Evolutionary conservation across 306 rosid genomes (phyloP), one percentile per base, ranked within the genome.

Genomic region (Arachis hypogaea): DNA sequence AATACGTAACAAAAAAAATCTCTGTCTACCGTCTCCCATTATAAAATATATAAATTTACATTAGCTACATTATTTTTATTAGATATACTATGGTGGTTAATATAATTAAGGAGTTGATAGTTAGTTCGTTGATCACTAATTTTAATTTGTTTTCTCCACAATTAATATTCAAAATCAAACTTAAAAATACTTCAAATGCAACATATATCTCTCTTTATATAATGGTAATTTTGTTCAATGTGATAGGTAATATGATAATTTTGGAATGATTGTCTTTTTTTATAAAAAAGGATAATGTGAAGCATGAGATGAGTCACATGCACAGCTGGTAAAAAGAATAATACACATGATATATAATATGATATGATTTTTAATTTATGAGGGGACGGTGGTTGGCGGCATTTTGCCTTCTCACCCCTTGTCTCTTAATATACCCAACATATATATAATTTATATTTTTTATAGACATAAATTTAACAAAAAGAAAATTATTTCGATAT

Each of bases 341-440:
- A 51, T 0, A 51, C 57, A 51, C 1, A 51, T 51, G 22, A 51
- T 51, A 52, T 52, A 22, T 22, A 12, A 7, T 10, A 52, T 52
- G 11, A 43, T 49, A 2, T 46, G 3, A 2, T 2, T 49, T 51
- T n/a, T 51, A 2, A n/a, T 14, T 14, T 52, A n/a, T 52, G 8
- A 2, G 16, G 12, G 58, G 11, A 7, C 6, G 33, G 71, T 63
- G 44, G 78, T 11, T 73, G 77, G 9, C 14, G 45, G 7, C 43
- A 73, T 33, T 33, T 3, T 38, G 28, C 61, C 68, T 5, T 4
- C 14, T 49, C 47, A 3, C 14, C 3, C 16, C 12, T 41, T 74
- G 33, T 42, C 71, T 63, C 54, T 51, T 36, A 52, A 12, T 22
- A 38, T 51, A 74, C 5, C 56, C 64, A 62, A 63, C 38, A 14